Percentiles rank a stretch among this genome's conserved stretches.
These are phyloP conservation scores for Camelina sativa DNA, from an alignment of 345 rosid genomes.

Conservation along the genomic window DNA sequence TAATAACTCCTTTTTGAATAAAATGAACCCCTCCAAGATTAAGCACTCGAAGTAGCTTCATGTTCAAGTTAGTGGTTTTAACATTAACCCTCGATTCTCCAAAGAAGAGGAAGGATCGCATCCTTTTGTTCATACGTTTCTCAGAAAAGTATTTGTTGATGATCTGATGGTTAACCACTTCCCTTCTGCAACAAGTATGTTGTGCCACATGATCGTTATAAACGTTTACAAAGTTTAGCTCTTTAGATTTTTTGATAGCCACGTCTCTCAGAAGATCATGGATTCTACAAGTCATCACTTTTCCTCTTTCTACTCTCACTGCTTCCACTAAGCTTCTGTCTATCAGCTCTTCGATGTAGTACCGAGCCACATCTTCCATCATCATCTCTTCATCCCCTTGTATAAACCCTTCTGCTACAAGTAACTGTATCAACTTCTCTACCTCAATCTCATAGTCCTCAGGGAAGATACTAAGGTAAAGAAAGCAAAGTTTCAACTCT, in stretches of 20 bases:
- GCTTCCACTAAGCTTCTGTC: slow-evolving; percentile 28
- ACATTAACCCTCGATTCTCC: too few relatives aligned
- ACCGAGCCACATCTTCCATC: slow-evolving; percentile 25
- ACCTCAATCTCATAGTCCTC: background rate
- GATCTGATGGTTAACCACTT: background rate
- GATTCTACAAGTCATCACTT: slow-evolving; percentile 5
- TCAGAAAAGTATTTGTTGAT: background rate
- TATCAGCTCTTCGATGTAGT: slow-evolving; percentile 15
- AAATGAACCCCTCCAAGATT: background rate
- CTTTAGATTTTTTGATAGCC: slow-evolving; percentile 25
- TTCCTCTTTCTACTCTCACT: background rate
- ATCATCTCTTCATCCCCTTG: slow-evolving; percentile 11
- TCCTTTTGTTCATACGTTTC: background rate
- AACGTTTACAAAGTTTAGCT: slow-evolving; percentile 6
- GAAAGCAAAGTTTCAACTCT: slow-evolving; percentile 23
- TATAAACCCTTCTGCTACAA: slow-evolving; percentile 31
- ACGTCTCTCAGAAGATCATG: slow-evolving; percentile 33
- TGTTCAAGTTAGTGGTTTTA: background rate
- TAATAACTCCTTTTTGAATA: background rate
- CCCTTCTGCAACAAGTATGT: slow-evolving; percentile 20
- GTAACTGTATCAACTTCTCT: slow-evolving; percentile 1
- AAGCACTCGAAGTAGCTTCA: slow-evolving; percentile 7
- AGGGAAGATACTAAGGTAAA: slow-evolving; percentile 14
- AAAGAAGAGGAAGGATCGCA: slow-evolving; percentile 1
- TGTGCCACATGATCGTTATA: background rate